Evolutionary conservation across 805 yeast species (phyloP).

Genomic region (Ascoidea asiatica): DNA sequence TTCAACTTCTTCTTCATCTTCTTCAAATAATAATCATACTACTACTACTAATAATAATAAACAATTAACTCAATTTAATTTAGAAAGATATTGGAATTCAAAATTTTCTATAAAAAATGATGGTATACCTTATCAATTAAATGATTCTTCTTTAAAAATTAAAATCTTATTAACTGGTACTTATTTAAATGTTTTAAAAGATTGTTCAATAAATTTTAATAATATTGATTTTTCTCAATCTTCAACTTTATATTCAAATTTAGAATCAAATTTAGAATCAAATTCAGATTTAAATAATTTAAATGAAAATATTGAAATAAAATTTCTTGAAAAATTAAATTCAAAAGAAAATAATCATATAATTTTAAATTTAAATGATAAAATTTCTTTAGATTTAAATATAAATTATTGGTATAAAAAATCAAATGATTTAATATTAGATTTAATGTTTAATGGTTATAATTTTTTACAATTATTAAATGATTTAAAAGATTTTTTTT

Average conservation of each 20-base stretch:
- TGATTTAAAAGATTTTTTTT: conserved; percentile 41
- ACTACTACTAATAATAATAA: conserved; percentile 14
- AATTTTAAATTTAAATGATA: conserved; percentile 17
- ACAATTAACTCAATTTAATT: conserved; percentile 20
- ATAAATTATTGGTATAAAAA: conserved; percentile 48
- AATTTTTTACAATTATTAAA: conserved; percentile 32
- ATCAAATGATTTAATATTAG: conserved; percentile 50
- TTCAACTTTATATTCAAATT: neutral
- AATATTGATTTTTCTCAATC: conserved; percentile 18
- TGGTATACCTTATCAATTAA: conserved; percentile 59
- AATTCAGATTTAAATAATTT: neutral
- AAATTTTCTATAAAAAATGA: conserved; percentile 63
- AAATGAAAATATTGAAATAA: neutral
- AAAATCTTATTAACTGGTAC: conserved; percentile 77
- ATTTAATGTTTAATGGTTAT: conserved; percentile 48
- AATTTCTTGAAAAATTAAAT: neutral
- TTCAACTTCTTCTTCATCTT: conserved; percentile 3
- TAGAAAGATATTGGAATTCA: conserved; percentile 59
- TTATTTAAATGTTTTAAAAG: conserved; percentile 57
- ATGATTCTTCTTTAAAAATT: conserved; percentile 35
- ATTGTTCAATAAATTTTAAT: conserved; percentile 33
- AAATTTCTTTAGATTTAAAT: conserved; percentile 31
- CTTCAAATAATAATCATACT: neutral
- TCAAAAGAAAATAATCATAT: conserved; percentile 6
- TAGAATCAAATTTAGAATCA: too few relatives aligned